phyloP scores from a whole-genome alignment of 352 stramenopile species.

The Halophytophthora batemanensis region DNA sequence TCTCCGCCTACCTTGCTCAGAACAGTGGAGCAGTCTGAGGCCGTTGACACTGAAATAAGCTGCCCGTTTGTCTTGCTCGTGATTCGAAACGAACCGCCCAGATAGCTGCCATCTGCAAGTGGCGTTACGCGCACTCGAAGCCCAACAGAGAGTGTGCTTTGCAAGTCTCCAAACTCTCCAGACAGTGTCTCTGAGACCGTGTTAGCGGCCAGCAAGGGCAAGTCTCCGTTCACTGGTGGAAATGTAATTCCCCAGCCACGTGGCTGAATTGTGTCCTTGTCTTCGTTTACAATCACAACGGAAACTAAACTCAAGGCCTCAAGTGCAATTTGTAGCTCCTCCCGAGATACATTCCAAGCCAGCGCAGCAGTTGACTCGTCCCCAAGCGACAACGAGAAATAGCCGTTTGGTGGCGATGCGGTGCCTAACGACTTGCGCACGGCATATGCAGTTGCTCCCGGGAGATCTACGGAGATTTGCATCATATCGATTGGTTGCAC shows the following conservation, averaged over 20 bases:
- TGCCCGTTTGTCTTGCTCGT: constrained; percentile 16
- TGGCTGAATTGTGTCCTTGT: constrained; percentile 4
- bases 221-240: constrained; percentile 21
- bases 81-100: constrained; percentile 27
- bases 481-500: constrained; percentile 7
- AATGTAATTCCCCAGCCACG: constrained; percentile 22
- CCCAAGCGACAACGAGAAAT: constrained; percentile 7
- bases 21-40: constrained; percentile 13
- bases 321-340: constrained; percentile 14
- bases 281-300: constrained; percentile 20
- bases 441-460: background rate
- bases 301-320: constrained; percentile 9
- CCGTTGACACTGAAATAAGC: constrained; percentile 3
- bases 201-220: constrained; percentile 15
- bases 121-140: constrained; percentile 8
- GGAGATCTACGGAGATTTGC: constrained; percentile 1
- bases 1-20: constrained; percentile 12
- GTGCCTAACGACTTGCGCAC: constrained; percentile 6
- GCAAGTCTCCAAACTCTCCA: constrained; percentile 19
- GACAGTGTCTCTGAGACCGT: constrained; percentile 4
- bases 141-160: constrained; percentile 26
- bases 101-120: constrained; percentile 14
- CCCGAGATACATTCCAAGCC: constrained; percentile 15
- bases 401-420: constrained; percentile 2
- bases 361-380: constrained; percentile 18